Evolutionary conservation across 2,329 filamentous ascomycete genomes (phyloP).

Genomic region (Aspergillus sojae): DNA sequence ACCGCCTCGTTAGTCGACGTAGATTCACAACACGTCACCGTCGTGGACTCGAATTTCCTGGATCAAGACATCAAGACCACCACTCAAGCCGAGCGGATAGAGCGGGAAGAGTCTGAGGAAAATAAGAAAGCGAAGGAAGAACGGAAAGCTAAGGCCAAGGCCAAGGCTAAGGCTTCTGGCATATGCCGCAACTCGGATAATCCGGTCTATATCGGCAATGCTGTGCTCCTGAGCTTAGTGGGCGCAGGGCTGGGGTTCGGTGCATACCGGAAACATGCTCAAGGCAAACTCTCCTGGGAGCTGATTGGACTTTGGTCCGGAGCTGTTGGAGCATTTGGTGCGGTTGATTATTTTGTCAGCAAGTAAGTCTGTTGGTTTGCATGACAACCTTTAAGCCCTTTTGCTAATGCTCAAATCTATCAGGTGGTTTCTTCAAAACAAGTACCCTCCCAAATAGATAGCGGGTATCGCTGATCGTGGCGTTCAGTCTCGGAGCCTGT

Average conservation of each 20-base stretch:
- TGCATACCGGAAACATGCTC: conserved; percentile 50
- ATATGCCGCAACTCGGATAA: conserved; percentile 45
- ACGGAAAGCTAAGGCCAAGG: conserved; percentile 35
- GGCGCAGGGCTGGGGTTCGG: conserved; percentile 49
- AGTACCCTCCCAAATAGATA: conserved; percentile 51
- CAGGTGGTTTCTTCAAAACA: conserved; percentile 56
- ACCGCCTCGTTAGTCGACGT: conserved; percentile 50
- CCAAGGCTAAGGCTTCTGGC: conserved; percentile 33
- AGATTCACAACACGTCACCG: conserved; percentile 49
- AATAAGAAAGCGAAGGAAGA: conserved; percentile 31
- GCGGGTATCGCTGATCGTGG: neutral
- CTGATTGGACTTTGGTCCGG: conserved; percentile 47
- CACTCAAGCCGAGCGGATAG: conserved; percentile 50
- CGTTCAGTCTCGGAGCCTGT: neutral
- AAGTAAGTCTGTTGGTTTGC: conserved; percentile 42
- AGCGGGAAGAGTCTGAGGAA: conserved; percentile 40
- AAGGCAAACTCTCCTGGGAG: conserved; percentile 51
- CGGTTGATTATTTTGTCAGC: conserved; percentile 53
- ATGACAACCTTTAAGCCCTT: neutral
- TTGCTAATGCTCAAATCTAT: conserved; percentile 15
- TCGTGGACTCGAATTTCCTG: conserved; percentile 46
- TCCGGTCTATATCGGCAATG: conserved; percentile 52
- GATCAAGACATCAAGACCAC: conserved; percentile 47
- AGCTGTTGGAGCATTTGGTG: conserved; percentile 47
- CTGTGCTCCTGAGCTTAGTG: conserved; percentile 44